Evolutionary conservation across 1,284 basidiomycete species (phyloP).

Genomic region (Xanthoconium separans): DNA sequence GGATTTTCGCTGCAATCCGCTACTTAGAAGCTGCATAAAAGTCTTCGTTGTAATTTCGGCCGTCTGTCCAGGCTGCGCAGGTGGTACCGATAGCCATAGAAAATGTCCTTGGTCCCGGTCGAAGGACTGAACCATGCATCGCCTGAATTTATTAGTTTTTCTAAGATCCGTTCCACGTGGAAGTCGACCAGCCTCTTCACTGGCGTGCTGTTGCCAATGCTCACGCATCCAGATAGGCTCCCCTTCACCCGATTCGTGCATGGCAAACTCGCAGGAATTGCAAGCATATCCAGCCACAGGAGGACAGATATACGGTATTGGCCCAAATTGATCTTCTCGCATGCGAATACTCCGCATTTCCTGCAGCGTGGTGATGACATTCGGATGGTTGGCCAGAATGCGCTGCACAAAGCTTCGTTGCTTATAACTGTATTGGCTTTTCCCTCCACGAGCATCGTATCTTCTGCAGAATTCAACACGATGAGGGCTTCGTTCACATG

Average conservation of each 20-base stretch:
- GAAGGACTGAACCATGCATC: not conserved
- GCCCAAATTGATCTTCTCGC: not conserved
- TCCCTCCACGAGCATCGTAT: not conserved
- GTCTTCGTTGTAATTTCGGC: no score
- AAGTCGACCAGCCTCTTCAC: not conserved
- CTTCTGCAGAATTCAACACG: not conserved
- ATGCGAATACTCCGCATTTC: not conserved
- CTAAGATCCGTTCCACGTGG: not conserved
- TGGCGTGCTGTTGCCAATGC: not conserved
- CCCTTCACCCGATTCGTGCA: no score
- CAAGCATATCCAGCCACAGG: not conserved
- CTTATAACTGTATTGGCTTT: rapidly evolving
- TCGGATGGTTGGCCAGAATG: not conserved
- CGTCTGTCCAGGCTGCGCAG: not conserved
- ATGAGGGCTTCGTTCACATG: no score
- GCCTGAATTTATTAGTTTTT: not conserved
- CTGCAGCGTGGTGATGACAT: not conserved
- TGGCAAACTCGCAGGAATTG: not conserved
- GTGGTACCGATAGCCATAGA: not conserved
- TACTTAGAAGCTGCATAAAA: no score
- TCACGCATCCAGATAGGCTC: not conserved
- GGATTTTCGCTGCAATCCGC: no score
- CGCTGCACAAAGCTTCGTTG: not conserved
- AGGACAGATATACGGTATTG: not conserved
- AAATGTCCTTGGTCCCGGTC: not conserved